These are phyloP conservation scores for Cardamine resedifolia DNA, from an alignment of 345 rosid genomes.

Conservation along the genomic window DNA sequence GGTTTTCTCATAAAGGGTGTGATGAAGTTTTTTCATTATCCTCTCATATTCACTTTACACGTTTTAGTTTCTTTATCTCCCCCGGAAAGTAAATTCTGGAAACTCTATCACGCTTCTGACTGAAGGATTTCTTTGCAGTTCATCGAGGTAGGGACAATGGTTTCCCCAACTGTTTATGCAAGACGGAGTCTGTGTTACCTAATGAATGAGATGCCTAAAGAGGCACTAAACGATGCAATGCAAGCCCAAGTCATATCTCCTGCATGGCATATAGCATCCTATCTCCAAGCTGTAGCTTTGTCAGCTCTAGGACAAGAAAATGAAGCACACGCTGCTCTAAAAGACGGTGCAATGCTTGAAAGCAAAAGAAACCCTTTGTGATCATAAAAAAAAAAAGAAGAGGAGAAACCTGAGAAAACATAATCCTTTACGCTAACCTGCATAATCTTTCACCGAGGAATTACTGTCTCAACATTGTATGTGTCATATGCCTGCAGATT, in stretches of 20 bases:
- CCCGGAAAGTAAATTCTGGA: neutral
- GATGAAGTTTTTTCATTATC: neutral
- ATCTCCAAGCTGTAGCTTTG: constrained; percentile 73
- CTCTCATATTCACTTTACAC: neutral
- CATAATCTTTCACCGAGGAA: neutral
- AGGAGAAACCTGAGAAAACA: neutral
- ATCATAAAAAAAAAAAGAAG: neutral
- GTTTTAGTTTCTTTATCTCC: neutral
- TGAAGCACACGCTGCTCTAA: constrained; percentile 64
- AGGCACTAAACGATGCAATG: constrained; percentile 73
- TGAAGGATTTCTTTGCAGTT: constrained; percentile 49
- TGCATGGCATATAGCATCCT: constrained; percentile 76
- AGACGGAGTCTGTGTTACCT: constrained; percentile 73
- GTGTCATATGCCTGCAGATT: neutral
- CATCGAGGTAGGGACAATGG: constrained; percentile 72
- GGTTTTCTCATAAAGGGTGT: neutral
- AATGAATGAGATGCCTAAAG: constrained; percentile 67
- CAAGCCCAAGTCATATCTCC: constrained; percentile 79
- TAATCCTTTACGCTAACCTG: neutral
- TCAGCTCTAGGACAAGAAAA: constrained; percentile 56
- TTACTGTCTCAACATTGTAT: constrained; percentile 10
- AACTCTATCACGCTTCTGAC: neutral
- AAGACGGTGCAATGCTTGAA: constrained; percentile 69
- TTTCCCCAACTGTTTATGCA: constrained; percentile 72
- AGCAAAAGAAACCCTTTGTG: constrained; percentile 39